phyloP scores from a whole-genome alignment of 1,284 basidiomycete species.

The Pyrrhoderma lamaoense region DNA sequence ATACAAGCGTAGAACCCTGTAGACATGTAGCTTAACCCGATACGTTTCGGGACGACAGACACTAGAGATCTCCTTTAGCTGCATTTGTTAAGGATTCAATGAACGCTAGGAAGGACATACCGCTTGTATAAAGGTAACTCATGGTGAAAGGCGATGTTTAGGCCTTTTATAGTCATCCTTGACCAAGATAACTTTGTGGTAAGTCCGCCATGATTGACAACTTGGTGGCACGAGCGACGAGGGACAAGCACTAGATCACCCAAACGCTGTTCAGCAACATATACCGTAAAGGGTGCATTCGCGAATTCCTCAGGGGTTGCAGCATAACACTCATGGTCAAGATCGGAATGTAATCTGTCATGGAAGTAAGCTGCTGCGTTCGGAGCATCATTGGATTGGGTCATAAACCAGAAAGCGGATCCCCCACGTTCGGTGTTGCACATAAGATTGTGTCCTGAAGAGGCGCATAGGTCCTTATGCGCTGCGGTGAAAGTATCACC shows the following conservation, averaged over 20 bases:
- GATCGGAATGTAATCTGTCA: conserved; percentile 41
- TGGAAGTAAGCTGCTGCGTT: conserved; percentile 53
- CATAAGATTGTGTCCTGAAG: conserved; percentile 77
- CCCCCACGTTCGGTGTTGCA: conserved; percentile 61
- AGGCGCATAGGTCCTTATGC: conserved; percentile 75
- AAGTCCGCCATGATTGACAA: conserved; percentile 67
- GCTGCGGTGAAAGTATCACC: conserved; percentile 72
- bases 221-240: conserved; percentile 69
- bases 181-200: conserved; percentile 78
- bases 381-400: conserved; percentile 45
- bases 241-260: conserved; percentile 77
- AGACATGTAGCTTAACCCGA: conserved; percentile 56
- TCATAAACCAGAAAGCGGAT: conserved; percentile 80
- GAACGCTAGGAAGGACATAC: conserved; percentile 30
- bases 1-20: conserved; percentile 39
- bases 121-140: conserved; percentile 71
- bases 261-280: conserved; percentile 57
- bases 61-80: no score
- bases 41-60: conserved; percentile 73
- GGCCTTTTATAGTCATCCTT: conserved; percentile 59
- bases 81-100: not conserved
- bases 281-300: conserved; percentile 57
- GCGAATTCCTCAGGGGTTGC: conserved; percentile 56
- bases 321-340: conserved; percentile 65
- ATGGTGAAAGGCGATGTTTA: conserved; percentile 50